A percentile compares a stretch with the other conserved stretches of the same genome.
phyloP scores from a whole-genome alignment of 495 filamentous ascomycete genomes.

The Pseudoneurospora amorphoporcata region DNA sequence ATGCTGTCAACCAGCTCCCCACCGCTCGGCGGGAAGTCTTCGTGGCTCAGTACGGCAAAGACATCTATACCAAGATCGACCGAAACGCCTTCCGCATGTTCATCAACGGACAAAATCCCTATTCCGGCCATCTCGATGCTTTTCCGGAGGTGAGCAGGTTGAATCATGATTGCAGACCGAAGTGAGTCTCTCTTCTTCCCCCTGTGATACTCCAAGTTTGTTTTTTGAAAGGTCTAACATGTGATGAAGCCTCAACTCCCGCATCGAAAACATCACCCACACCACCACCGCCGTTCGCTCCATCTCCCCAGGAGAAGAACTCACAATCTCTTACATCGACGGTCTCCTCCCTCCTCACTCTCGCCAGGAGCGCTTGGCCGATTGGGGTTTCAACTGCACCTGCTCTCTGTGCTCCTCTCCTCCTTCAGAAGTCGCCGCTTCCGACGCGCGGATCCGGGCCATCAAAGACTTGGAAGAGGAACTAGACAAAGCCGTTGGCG shows the following conservation, averaged over 20 bases:
- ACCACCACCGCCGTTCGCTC: constrained; percentile 30
- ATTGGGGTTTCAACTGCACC: constrained; percentile 33
- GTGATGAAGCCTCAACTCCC: constrained; percentile 26
- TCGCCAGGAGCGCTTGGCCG: constrained; percentile 23
- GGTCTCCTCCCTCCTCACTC: constrained; percentile 14
- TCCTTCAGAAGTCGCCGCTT: constrained; percentile 11
- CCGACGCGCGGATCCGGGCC: constrained; percentile 25
- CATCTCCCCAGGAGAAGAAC: constrained; percentile 29
- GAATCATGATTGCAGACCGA: constrained; percentile 37
- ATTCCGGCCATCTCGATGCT: constrained; percentile 22
- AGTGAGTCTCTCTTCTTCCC: constrained; percentile 19
- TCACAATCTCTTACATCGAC: constrained; percentile 33
- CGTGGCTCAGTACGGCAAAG: constrained; percentile 24
- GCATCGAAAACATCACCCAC: constrained; percentile 29
- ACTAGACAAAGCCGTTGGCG: constrained; percentile 23
- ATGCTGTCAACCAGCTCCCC: constrained; percentile 22
- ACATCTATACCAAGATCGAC: constrained; percentile 24
- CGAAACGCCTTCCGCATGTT: constrained; percentile 32
- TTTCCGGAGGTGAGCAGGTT: constrained; percentile 29
- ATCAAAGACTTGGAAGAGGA: constrained; percentile 26
- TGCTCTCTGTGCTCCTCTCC: constrained; percentile 26
- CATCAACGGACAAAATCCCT: constrained; percentile 17
- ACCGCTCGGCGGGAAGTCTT: constrained; percentile 12
- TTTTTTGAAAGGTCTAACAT: too few species aligned
- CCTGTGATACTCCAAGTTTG: too few species aligned